Percentiles rank a stretch among this genome's conserved stretches.
phyloP scores from a whole-genome alignment of 2,329 filamentous ascomycete genomes.

The Penicillium sp. region DNA sequence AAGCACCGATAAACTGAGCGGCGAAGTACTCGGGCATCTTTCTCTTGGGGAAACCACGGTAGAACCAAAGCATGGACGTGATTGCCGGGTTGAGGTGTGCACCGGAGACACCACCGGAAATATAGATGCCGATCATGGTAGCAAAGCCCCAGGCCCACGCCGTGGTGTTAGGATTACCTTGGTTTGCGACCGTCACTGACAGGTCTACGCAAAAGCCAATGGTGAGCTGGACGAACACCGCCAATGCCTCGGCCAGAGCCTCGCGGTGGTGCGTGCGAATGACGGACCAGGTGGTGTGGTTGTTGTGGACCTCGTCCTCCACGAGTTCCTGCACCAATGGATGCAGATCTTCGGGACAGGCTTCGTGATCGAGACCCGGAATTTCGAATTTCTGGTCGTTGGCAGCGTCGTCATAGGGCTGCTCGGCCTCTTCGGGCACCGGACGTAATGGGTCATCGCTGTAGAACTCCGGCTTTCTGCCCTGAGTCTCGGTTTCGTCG shows the following conservation, averaged over 20 bases:
- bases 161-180: conserved; percentile 46
- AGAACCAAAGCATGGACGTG: conserved; percentile 48
- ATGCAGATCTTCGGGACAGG: conserved; percentile 45
- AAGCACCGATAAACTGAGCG: conserved; percentile 54
- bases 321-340: conserved; percentile 44
- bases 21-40: conserved; percentile 52
- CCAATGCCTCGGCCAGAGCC: conserved; percentile 54
- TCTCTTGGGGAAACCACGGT: conserved; percentile 53
- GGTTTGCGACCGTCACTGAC: conserved; percentile 40
- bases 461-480: conserved; percentile 7
- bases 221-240: conserved; percentile 42
- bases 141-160: conserved; percentile 54
- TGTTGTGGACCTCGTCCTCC: conserved; percentile 52
- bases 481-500: conserved; percentile 3
- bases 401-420: conserved; percentile 8
- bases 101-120: conserved; percentile 49
- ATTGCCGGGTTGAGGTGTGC: conserved; percentile 48
- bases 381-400: conserved; percentile 15
- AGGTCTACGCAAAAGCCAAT: conserved; percentile 54
- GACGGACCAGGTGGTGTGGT: conserved; percentile 49
- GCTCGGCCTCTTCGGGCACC: conserved; percentile 19
- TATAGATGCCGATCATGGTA: conserved; percentile 52
- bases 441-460: conserved; percentile 23
- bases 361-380: conserved; percentile 30
- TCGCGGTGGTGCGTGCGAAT: conserved; percentile 53